Evolutionary conservation across 2,329 filamentous ascomycete species (phyloP).

Genomic region (Alternaria triticina): DNA sequence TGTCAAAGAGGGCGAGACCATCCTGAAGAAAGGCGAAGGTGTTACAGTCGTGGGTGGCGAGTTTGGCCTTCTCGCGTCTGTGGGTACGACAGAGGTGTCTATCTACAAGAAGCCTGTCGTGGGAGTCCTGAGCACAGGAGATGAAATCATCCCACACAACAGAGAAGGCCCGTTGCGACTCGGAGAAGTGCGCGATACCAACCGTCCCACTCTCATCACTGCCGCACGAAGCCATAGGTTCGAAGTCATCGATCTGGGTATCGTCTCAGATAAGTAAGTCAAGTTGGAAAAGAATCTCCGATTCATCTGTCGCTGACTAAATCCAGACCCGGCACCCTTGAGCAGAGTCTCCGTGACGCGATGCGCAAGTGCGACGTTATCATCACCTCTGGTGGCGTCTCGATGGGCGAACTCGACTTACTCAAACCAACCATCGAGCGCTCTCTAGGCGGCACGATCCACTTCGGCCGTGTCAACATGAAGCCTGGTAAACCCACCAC

Average conservation of each 20-base stretch:
- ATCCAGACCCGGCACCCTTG: conserved; percentile 69
- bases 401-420: conserved; percentile 96
- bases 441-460: conserved; percentile 85
- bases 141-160: conserved; percentile 85
- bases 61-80: conserved; percentile 85
- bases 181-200: conserved; percentile 93
- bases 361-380: conserved; percentile 79
- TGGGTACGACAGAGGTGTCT: conserved; percentile 73
- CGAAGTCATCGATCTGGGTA: conserved; percentile 82
- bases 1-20: conserved; percentile 69
- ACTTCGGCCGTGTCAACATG: conserved; percentile 96
- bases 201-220: conserved; percentile 84
- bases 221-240: conserved; percentile 78
- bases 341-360: conserved; percentile 76
- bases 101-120: conserved; percentile 79
- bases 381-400: conserved; percentile 92
- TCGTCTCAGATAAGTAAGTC: conserved; percentile 71
- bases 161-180: conserved; percentile 67
- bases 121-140: conserved; percentile 90
- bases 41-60: conserved; percentile 89
- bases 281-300: neutral
- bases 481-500: conserved; percentile 98
- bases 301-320: neutral
- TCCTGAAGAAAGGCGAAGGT: conserved; percentile 79
- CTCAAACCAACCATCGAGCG: conserved; percentile 96